Evolutionary conservation across 768 basidiomycete genomes (phyloP), one percentile per base, ranked within the genome.

Genomic region (Russula vinacea): DNA sequence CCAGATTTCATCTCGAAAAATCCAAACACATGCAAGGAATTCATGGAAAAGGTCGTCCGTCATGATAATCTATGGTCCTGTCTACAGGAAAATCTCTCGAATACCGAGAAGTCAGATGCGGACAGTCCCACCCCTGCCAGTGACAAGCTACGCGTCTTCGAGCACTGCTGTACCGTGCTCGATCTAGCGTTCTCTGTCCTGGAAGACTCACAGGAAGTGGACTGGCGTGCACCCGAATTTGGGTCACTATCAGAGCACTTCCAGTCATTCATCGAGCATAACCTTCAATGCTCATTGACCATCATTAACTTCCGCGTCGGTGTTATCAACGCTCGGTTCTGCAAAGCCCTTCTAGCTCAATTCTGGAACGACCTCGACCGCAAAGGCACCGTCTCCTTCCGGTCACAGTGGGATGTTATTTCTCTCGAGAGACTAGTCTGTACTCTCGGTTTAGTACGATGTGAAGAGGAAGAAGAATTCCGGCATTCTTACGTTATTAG

Each of bases 211-310:
- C 22, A 14, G 33, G 52, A 24, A 1, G 56, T 58, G 22, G 62
- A 58, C 62, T 63, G 62, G 62, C 39, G 50, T 1, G 50, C 29
- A 35, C 62, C 62, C 19, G 56, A 63, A 45, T 63, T 57, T 19
- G 62, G 56, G 17, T 51, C 62, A 14, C 55, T 63, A 19, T 17
- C 33, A 29, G 39, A 57, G 11, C 62, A 58, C 39, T 52, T 63
- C 56, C 56, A 63, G 26, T 45, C 22, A 10, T 58, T 63, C 24
- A 47, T 52, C 32, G 6, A 49, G 2, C 24, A 45, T 33, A 44
- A 32, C 22, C 58, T 58, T 16, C 56, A 44, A 4, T 56, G 62
- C 37, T 17, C 50, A 8, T 63, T 29, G 2, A 5, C 58, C 16
- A 50, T 62, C 19, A 33, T 13, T 57, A 4, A 44, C 29, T 29